Evolutionary conservation across 73 alveolate species (phyloP).

Genomic region (Diophrys sp.): DNA sequence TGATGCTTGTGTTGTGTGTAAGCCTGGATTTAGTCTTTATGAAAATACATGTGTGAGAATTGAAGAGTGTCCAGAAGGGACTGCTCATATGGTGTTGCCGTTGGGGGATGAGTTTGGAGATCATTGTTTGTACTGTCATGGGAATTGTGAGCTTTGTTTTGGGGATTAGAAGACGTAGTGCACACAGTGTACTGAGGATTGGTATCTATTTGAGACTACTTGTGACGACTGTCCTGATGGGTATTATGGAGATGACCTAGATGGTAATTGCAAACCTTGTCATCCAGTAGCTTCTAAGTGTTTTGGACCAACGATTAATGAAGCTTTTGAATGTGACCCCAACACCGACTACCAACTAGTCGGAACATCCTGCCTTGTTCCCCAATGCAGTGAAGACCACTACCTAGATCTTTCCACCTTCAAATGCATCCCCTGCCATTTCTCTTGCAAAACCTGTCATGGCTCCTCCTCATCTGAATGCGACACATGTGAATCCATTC

Average conservation of each 20-base stretch:
- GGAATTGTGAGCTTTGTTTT: not conserved
- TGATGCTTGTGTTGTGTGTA: not conserved
- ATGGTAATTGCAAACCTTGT: not conserved
- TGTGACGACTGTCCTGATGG: not conserved
- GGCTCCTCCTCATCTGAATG: too few species aligned
- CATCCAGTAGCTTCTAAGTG: not conserved
- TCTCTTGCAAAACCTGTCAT: too few species aligned
- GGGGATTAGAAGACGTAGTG: not conserved
- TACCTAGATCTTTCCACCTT: too few species aligned
- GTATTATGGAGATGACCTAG: not conserved
- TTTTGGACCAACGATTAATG: not conserved
- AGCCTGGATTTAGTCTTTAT: not conserved
- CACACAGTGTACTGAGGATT: not conserved
- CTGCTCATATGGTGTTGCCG: not conserved
- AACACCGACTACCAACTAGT: too few species aligned
- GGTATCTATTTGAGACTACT: not conserved
- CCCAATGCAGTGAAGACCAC: too few species aligned
- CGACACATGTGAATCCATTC: too few species aligned
- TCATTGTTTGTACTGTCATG: not conserved
- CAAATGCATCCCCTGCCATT: too few species aligned
- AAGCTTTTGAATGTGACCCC: not conserved
- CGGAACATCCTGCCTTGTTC: too few species aligned
- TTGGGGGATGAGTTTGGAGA: not conserved
- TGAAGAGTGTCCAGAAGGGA: not conserved
- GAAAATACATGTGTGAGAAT: not conserved